Conservation (phyloP, 208 protist species). For the Vickermania spadyakhi region DNA sequence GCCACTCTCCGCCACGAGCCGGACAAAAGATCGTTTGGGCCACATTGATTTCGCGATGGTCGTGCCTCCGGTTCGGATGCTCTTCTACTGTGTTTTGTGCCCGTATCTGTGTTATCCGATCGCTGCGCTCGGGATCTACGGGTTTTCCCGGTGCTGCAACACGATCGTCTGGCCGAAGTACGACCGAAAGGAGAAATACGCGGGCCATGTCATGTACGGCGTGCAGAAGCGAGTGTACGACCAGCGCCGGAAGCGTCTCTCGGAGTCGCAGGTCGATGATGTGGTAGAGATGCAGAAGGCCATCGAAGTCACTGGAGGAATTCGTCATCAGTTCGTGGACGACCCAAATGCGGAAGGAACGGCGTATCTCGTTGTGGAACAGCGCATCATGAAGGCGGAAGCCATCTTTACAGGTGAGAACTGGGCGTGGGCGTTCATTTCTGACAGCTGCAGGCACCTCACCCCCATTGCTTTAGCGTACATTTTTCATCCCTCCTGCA, state of each 20-base stretch:
- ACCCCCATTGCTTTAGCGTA: constrained; percentile 53
- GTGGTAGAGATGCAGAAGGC: constrained; percentile 67
- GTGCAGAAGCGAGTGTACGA: constrained; percentile 81
- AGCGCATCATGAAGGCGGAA: constrained; percentile 78
- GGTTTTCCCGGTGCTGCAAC: constrained; percentile 66
- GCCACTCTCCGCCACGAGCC: constrained; percentile 60
- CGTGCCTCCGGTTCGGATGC: constrained; percentile 57
- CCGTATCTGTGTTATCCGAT: constrained; percentile 77
- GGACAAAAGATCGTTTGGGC: constrained; percentile 56
- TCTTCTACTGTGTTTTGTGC: constrained; percentile 65
- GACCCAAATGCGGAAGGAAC: constrained; percentile 45
- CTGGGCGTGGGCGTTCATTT: constrained; percentile 85
- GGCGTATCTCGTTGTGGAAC: constrained; percentile 80
- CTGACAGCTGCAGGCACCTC: constrained; percentile 75
- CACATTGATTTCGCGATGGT: constrained; percentile 87
- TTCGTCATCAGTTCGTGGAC: constrained; percentile 79
- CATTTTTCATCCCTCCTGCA: constrained; percentile 68
- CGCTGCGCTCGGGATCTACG: constrained; percentile 48
- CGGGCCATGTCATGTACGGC: constrained; percentile 67
- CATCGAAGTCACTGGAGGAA: constrained; percentile 33
- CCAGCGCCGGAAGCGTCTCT: constrained; percentile 24
- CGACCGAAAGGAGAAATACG: constrained; percentile 59
- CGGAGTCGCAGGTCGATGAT: constrained; percentile 58
- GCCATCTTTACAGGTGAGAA: constrained; percentile 81
- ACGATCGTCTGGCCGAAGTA: constrained; percentile 62